Evolutionary conservation across 345 rosid species (phyloP), one percentile per base, ranked within the genome.

Genomic region (Populus deltoides): DNA sequence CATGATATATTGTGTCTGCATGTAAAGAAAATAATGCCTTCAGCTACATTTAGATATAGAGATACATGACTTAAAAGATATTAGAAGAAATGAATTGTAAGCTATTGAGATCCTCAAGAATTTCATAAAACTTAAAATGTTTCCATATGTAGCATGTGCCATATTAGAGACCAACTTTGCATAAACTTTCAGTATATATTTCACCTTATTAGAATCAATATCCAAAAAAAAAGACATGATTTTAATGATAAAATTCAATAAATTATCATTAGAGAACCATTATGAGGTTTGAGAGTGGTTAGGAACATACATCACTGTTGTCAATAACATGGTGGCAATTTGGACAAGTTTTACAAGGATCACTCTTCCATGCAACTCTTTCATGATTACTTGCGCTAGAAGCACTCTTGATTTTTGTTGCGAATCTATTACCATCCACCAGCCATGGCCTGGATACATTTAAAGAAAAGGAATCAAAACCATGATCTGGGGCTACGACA

Each of bases 321-420:
- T 92, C 99, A 72, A 96, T 92, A 78, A 83, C 70, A 68, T 92
- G 86, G 12, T 81, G 86, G 84, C 99, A 96, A 53, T 84, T 93
- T 1, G 99, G 97, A 85, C 99, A 93, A 51, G 94, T 86, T 76
- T 85, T 91, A 1, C 90, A 77, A 31, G 99, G 99, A 77, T 96
- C 93, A 87, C 97, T 96, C 49, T 87, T 84, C 93, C 93, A 93
- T 71, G 74, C 83, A 59, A 88, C 88, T 78, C 83, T 84, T 71
- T 84, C 82, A 0, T 85, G 91, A 87, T 89, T 78, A 51, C 77
- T 47, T 39, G 67, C 2, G 67, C 83, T 82, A 4, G 97, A 90
- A 13, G 98, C 99, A 85, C 91, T 92, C 90, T 73, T 92, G 45
- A 96, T 96, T 83, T 96, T 93, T 27, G 97, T 85, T 5, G 99